phyloP scores from a whole-genome alignment of 208 protist species.

The Acanthamoeba sp. region DNA sequence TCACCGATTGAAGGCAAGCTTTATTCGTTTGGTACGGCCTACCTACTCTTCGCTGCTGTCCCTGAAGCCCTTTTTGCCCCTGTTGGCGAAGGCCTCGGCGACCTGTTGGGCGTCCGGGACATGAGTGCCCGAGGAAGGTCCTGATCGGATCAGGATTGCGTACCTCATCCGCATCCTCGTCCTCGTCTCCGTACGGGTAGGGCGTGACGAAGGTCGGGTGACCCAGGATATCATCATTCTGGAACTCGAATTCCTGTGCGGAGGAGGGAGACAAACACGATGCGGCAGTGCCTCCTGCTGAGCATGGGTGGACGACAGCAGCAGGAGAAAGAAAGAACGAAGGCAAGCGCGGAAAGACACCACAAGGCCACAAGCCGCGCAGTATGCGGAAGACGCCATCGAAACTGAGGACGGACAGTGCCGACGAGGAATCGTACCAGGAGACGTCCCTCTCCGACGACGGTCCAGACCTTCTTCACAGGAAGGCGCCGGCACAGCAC shows the following conservation, averaged over 20 bases:
- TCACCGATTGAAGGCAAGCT: too few species aligned
- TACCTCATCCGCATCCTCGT: neutral
- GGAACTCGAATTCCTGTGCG: slow-evolving; percentile 10
- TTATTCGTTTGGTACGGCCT: neutral
- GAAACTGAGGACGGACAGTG: neutral
- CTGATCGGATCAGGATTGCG: neutral
- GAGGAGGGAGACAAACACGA: neutral
- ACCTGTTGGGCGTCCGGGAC: neutral
- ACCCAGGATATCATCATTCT: neutral
- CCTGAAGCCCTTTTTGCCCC: neutral
- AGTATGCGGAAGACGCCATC: neutral
- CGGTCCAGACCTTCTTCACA: slow-evolving; percentile 2
- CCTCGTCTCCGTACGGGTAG: slow-evolving; percentile 14
- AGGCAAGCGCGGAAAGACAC: neutral
- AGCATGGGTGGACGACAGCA: neutral
- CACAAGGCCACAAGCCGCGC: neutral
- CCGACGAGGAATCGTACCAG: neutral
- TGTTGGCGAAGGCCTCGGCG: neutral
- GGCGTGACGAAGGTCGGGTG: slow-evolving; percentile 16
- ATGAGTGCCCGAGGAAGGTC: too few species aligned
- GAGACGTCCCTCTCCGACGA: slow-evolving; percentile 4
- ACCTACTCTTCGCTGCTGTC: neutral
- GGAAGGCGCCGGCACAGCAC: neutral
- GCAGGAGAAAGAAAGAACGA: neutral
- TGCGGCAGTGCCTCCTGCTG: neutral